Base-by-base conservation (phyloP, 352 stramenopile genomes). In the Peronospora destructor region DNA sequence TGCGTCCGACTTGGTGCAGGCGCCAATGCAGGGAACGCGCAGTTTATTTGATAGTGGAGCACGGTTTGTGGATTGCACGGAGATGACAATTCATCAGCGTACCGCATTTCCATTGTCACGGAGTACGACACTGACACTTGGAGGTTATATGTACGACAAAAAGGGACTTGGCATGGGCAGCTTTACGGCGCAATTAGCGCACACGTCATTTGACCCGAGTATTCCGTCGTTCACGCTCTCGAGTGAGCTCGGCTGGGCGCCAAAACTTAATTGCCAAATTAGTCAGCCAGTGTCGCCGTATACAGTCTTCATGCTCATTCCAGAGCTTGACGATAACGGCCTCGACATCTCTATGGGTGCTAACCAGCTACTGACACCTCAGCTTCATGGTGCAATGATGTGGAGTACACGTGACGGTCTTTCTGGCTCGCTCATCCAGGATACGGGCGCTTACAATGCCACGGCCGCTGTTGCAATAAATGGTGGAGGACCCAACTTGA, bases 101-200 rank as follows among this genome's bases (percentile, higher is more conserved):
- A 87, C 77, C 21, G 69, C 49, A 4, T 81, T 92, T 50, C 74
- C 74, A 25, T 42, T 92, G 7, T 76, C 71, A 16, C 72, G 62
- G 33, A 62, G 55, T 13, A 74, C 80, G 19, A 76, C 70, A 34
- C 48, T 89, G 43, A 87, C 78, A 19, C 41, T 92, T 12, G 81
- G 81, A 26, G 81, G 76, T n/a, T 92, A 85, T 56, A 75, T 90
- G 70, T 88, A 84, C 59, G 81, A 89, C 63, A 87, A 85, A 64
- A 61, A 75, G 13, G 78, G 78, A 0, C 51, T 91, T 10, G 73
- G 72, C n/a, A 73, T 88, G 53, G 81, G 81, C 48, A 74, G 64
- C 36, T 72, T 91, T 42, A 91, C 78, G 21, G 59, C 73, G 19
- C 70, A 81, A 16, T 36, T 89, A 45, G 64, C 68, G 43, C 79